Conservation (phyloP, 257 asterid genomes). For the Ehretia macrophylla region DNA sequence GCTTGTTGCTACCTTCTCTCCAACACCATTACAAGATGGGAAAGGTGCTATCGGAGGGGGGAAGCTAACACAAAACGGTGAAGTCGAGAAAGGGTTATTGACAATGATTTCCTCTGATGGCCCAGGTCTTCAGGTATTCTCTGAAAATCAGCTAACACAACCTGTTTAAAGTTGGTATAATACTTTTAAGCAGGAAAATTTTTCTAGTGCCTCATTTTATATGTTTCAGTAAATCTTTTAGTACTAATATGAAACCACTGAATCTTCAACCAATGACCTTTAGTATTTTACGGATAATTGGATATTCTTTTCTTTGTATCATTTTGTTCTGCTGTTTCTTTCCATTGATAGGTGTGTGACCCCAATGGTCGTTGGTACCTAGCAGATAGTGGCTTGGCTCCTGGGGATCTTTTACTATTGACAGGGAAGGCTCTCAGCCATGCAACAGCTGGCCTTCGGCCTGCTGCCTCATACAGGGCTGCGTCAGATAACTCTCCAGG, state of each 20-base stretch:
- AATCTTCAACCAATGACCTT: slow-evolving; percentile 2
- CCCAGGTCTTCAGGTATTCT: slow-evolving; percentile 82
- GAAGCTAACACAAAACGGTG: slow-evolving; percentile 52
- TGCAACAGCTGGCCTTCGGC: slow-evolving; percentile 85
- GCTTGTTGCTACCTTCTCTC: slow-evolving; percentile 69
- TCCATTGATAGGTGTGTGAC: slow-evolving; percentile 68
- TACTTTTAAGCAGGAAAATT: neutral
- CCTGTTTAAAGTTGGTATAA: neutral
- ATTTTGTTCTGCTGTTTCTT: slow-evolving; percentile 22
- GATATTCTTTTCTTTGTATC: slow-evolving; percentile 16
- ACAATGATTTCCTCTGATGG: slow-evolving; percentile 75
- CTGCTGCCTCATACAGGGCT: slow-evolving; percentile 67
- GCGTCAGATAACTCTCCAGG: slow-evolving; percentile 42
- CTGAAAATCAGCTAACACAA: neutral
- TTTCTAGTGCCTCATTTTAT: neutral
- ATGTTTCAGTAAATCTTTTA: neutral
- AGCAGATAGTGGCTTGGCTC: slow-evolving; percentile 71
- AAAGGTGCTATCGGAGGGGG: slow-evolving; percentile 53
- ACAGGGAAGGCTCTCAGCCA: slow-evolving; percentile 98
- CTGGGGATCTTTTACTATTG: slow-evolving; percentile 79
- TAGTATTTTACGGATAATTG: slow-evolving; percentile 1
- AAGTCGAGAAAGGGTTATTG: slow-evolving; percentile 80
- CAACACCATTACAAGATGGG: slow-evolving; percentile 46
- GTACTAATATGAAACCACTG: neutral
- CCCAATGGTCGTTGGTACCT: slow-evolving; percentile 95